Base-by-base conservation (phyloP, 768 basidiomycete species). In the Mrakia hoshinonis region DNA sequence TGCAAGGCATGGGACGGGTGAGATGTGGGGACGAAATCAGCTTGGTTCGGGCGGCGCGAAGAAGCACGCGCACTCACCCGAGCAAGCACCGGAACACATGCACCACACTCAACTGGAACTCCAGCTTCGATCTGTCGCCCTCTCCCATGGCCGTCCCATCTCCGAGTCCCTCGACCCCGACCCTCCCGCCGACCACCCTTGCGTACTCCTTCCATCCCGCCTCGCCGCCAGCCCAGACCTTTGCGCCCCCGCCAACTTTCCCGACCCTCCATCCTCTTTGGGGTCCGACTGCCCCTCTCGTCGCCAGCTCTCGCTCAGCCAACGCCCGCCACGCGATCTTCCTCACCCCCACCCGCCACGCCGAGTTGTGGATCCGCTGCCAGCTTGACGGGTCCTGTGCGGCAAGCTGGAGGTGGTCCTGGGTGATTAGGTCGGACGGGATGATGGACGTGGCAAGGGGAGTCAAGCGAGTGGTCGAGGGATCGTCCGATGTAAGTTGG, bases 301-400 rank as follows among this genome's bases (percentile, higher is more conserved):
- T 18, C 31, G 46, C 48, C 12, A 66, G 26, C 22, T 34, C 31
- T 5, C 43, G 4, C 18, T 49, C 64, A 0, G 49, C 31, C 24
- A 66, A 5, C 12, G 31, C 64, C 43, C 64, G 10, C 64, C 64
- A 66, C 47, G 48, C 46, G 46, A 66, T 66, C 48, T 66, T 66
- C 46, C 48, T 26, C 7, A 66, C 18, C 0, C 64, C 46, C 31
- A 36, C 24, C 4, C 48, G 4, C 10, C 9, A 31, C 12, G n/a
- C 26, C 34, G 62, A 34, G 58, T 31, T 6, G 10, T 34, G 31
- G 4, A 64, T 52, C 6, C 22, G 55, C n/a, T 18, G 13, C 64
- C 43, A 66, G 9, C 26, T 49, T 1, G 20, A 36, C 18, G 58
- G 58, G n/a, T 66, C 48, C 31, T 46, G 64, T 9, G 64, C 46